Evolutionary conservation across 352 stramenopile genomes (phyloP), one percentile per base, ranked within the genome.

Genomic region (Pythium vanterpoolii): DNA sequence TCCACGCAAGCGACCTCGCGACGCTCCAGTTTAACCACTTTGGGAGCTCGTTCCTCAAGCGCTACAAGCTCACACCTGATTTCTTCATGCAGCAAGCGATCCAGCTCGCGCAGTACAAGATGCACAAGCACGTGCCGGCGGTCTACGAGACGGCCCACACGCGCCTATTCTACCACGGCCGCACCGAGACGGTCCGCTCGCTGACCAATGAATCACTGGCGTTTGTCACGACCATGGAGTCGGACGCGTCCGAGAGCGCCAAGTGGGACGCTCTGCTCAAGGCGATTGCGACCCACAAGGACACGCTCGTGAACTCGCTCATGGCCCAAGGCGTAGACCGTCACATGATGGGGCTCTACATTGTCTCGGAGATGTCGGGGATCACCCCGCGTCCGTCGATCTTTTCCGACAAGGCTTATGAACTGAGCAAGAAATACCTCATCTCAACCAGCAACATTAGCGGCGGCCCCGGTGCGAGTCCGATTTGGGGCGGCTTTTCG

Each of bases 121-220:
- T 98, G 61, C 97, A 97, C 79, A 84, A 88, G 30, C 69, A 86
- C 62, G 79, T 98, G 44, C 94, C 90, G 28, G 96, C 93, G 18
- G 97, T 98, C 7, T 99, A 99, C 68, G 97, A 99, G 77, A 97
- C 97, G 14, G 97, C 93, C 18, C 96, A 99, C 79, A 97, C 97
- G 62, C 83, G 96, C n/a, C 80, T 96, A 39, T 99, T 98, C 68
- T 94, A 98, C 48, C 97, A 99, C 62, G 97, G 97, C 3, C 88
- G 97, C 39, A 99, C 97, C 1, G 93, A 96, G 64, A 96, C 89
- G 14, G 91, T 94, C 47, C 83, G 89, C 6, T 86, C 93, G 30
- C 76, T 98, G 16, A 96, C 90, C 33, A 87, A 67, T 26, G 90
- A 97, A 30, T 97, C 85, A 62, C 79, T 90, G 18, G 85, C 80